Percentiles rank a stretch among this genome's conserved stretches.
Conservation (phyloP, 2,329 filamentous ascomycete species). For the Myrmaecium sp. region DNA sequence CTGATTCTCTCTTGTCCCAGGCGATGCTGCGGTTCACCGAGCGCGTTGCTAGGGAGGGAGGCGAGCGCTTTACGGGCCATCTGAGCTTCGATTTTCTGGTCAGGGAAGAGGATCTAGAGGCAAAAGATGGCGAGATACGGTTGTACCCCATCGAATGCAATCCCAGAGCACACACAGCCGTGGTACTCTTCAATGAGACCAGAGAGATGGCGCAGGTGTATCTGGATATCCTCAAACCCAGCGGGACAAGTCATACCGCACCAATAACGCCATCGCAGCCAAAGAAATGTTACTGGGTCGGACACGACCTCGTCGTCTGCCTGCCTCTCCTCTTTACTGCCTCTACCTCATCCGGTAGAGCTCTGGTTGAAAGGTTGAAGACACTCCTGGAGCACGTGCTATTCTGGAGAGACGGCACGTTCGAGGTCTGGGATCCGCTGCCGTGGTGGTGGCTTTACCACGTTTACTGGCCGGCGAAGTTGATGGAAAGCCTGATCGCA, state of each 20-base stretch:
- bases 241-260: slow-evolving; percentile 8
- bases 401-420: slow-evolving; percentile 34
- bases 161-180: slow-evolving; percentile 50
- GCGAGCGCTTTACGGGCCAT: slow-evolving; percentile 46
- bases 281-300: slow-evolving; percentile 44
- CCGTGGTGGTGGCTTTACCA: slow-evolving; percentile 36
- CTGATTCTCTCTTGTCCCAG: slow-evolving; percentile 34
- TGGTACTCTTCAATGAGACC: slow-evolving; percentile 38
- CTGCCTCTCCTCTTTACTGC: slow-evolving; percentile 23
- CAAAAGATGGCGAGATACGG: slow-evolving; percentile 14
- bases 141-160: slow-evolving; percentile 58
- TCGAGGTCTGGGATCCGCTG: slow-evolving; percentile 30
- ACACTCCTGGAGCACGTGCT: slow-evolving; percentile 25
- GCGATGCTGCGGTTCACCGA: slow-evolving; percentile 51
- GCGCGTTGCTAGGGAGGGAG: slow-evolving; percentile 34
- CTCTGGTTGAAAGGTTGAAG: slow-evolving; percentile 7
- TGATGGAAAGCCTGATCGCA: slow-evolving; percentile 27
- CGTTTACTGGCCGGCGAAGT: slow-evolving; percentile 35
- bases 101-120: slow-evolving; percentile 25
- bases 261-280: slow-evolving; percentile 8
- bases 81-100: slow-evolving; percentile 57
- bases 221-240: slow-evolving; percentile 26
- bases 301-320: slow-evolving; percentile 44
- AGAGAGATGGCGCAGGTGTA: slow-evolving; percentile 34
- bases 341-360: slow-evolving; percentile 8